A percentile compares a stretch with the other conserved stretches of the same genome.
Conservation (phyloP, 2,329 filamentous ascomycete genomes). For the Orbilia quercus region DNA sequence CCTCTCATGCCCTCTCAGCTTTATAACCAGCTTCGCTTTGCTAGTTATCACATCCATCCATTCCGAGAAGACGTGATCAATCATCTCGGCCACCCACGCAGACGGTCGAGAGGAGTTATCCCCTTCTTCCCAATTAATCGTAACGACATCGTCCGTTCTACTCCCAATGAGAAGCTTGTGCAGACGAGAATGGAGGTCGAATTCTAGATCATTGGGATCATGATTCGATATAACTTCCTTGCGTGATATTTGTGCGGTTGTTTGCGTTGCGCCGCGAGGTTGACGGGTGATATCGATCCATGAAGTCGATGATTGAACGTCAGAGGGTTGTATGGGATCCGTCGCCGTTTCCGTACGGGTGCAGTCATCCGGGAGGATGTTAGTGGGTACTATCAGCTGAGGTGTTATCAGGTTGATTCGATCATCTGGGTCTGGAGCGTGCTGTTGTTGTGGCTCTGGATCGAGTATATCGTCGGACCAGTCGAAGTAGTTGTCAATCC, state of each 20-base stretch:
- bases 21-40: conserved; percentile 32
- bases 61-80: conserved; percentile 41
- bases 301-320: too few species aligned
- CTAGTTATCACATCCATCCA: conserved; percentile 37
- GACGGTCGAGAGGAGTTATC: conserved; percentile 44
- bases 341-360: neutral
- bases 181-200: conserved; percentile 18
- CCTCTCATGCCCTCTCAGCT: conserved; percentile 25
- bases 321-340: too few species aligned
- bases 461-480: conserved; percentile 38
- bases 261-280: conserved; percentile 34
- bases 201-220: neutral
- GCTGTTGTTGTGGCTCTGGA: neutral
- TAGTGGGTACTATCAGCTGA: neutral
- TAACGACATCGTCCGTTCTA: conserved; percentile 20
- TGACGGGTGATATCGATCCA: too few species aligned
- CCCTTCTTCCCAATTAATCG: conserved; percentile 26
- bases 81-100: conserved; percentile 32
- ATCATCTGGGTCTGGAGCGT: neutral
- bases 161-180: conserved; percentile 24
- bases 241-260: conserved; percentile 31
- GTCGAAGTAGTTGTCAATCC: conserved; percentile 32
- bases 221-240: neutral
- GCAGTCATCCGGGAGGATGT: neutral
- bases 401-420: neutral